These are phyloP conservation scores for Rhytidiadelphus loreus DNA, from an alignment of 225 moss, liverwort and hornwort species.

Conservation along the genomic window DNA sequence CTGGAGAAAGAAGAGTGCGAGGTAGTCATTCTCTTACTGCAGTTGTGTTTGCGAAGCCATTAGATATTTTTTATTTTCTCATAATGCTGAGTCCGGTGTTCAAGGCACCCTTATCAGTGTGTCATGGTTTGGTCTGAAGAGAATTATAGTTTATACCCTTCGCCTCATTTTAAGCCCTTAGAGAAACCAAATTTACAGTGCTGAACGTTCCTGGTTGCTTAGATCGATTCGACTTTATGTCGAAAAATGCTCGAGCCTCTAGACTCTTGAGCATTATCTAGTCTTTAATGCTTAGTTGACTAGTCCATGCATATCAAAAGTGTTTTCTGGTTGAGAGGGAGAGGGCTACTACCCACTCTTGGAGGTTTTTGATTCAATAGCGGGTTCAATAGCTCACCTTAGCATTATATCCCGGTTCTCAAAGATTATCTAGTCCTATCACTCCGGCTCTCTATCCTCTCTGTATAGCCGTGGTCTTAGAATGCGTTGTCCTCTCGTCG, in stretches of 20 bases:
- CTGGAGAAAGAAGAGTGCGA: slow-evolving; percentile 52
- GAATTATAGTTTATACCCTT: not conserved
- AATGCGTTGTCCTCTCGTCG: not conserved
- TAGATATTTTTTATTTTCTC: not conserved
- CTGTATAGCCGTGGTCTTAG: not conserved
- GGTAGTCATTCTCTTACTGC: slow-evolving; percentile 8
- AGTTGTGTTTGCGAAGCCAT: not conserved
- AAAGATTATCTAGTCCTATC: not conserved
- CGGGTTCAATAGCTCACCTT: not conserved
- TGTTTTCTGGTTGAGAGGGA: not conserved
- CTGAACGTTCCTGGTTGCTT: not conserved
- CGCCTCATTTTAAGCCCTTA: not conserved
- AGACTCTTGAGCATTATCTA: too few relatives aligned
- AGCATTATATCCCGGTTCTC: not conserved
- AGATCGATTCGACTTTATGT: not conserved
- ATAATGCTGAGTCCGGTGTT: not conserved
- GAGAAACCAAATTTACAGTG: not conserved
- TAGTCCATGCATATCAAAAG: not conserved
- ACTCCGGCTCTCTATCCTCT: not conserved
- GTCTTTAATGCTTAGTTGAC: not conserved
- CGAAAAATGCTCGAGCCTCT: not conserved
- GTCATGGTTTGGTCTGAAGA: not conserved
- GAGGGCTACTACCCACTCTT: not conserved
- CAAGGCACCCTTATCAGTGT: not conserved
- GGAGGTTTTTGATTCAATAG: not conserved